Evolutionary conservation across 495 filamentous ascomycete species (phyloP).

Genomic region (Daldinia concentrica): DNA sequence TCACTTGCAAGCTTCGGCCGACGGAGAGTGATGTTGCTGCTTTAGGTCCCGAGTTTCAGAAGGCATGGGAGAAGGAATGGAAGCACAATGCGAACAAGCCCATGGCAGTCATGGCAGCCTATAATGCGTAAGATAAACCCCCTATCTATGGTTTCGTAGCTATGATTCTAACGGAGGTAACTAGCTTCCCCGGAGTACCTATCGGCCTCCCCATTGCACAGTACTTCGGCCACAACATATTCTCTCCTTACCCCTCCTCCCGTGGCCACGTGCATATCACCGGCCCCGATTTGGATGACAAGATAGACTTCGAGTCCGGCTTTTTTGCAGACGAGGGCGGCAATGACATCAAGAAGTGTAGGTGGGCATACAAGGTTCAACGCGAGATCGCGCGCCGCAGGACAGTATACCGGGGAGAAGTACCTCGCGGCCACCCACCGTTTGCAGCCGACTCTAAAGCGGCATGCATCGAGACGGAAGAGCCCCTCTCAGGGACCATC

Average conservation of each 20-base stretch:
- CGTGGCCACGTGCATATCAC: not conserved
- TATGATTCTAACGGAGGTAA: not conserved
- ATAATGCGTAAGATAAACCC: constrained; percentile 36
- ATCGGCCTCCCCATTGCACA: not conserved
- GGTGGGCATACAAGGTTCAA: not conserved
- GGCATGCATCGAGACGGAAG: not conserved
- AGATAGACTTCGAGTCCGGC: not conserved
- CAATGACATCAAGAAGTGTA: not conserved
- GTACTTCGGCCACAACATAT: not conserved
- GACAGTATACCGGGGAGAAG: not conserved
- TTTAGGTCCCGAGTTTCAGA: constrained; percentile 52
- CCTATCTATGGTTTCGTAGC: too few species aligned
- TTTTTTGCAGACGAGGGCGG: not conserved
- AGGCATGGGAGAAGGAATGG: constrained; percentile 56
- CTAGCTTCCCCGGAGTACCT: not conserved
- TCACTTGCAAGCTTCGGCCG: constrained; percentile 56
- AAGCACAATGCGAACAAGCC: constrained; percentile 49
- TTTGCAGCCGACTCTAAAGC: not conserved
- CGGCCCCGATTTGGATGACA: not conserved
- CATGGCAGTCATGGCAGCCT: constrained; percentile 46
- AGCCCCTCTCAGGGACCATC: not conserved
- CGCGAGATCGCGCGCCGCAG: not conserved
- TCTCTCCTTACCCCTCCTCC: not conserved
- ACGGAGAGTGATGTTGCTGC: constrained; percentile 50
- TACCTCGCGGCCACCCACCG: not conserved